phyloP scores from a whole-genome alignment of 495 filamentous ascomycete genomes.

The Podospora fimiseda region DNA sequence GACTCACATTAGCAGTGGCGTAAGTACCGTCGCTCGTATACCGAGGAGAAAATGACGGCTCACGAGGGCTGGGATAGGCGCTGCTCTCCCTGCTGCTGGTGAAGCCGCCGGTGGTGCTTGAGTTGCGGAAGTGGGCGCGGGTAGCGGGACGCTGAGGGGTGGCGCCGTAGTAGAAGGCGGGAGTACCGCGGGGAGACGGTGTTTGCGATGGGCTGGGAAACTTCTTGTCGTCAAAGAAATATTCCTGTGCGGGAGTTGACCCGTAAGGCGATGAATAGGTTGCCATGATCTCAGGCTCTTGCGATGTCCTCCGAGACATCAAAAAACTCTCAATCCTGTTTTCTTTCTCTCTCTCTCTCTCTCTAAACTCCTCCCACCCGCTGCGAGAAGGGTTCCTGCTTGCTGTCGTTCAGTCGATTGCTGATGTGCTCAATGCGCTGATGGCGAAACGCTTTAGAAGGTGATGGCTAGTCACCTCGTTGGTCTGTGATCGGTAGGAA shows the following conservation, averaged over 20 bases:
- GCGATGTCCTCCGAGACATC: constrained; percentile 30
- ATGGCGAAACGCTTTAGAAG: constrained; percentile 42
- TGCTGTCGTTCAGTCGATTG: constrained; percentile 16
- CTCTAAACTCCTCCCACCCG: constrained; percentile 15
- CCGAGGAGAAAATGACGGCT: constrained; percentile 41
- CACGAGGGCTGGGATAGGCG: constrained; percentile 31
- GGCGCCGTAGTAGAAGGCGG: constrained; percentile 35
- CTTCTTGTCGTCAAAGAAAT: constrained; percentile 36
- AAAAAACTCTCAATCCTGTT: constrained; percentile 2
- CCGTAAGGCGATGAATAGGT: constrained; percentile 42
- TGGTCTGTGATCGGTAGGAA: constrained; percentile 51
- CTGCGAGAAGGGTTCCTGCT: constrained; percentile 19
- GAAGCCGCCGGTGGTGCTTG: constrained; percentile 28
- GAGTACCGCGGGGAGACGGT: constrained; percentile 42
- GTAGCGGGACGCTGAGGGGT: constrained; percentile 43
- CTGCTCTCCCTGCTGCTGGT: constrained; percentile 12
- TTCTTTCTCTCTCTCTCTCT: constrained; percentile 5
- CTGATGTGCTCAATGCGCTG: constrained; percentile 30
- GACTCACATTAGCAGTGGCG: constrained; percentile 53
- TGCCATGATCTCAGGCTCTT: constrained; percentile 36
- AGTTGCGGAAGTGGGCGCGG: constrained; percentile 39
- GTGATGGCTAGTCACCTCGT: constrained; percentile 48
- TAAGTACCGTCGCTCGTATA: constrained; percentile 51
- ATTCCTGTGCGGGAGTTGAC: constrained; percentile 34
- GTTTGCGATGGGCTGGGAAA: constrained; percentile 44